Percentiles rank a stretch among this genome's conserved stretches.
These are phyloP conservation scores for Leishmania turanica DNA, from an alignment of 208 protist genomes.

Conservation along the genomic window DNA sequence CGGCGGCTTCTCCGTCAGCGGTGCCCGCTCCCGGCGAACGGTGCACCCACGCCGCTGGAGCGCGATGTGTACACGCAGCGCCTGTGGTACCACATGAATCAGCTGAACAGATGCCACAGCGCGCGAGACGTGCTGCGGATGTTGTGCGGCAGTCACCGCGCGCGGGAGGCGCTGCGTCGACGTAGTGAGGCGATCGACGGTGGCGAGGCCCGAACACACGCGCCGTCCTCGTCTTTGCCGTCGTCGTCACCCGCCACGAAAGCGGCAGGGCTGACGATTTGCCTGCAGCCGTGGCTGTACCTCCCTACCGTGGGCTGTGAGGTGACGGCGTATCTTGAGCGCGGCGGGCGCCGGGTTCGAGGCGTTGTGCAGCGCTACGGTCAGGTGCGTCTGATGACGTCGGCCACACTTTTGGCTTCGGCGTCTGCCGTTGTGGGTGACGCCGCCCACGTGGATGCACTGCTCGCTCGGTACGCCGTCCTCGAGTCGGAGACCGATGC, in stretches of 20 bases:
- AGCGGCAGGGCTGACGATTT: constrained; percentile 39
- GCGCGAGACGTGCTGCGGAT: constrained; percentile 57
- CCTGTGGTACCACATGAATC: constrained; percentile 76
- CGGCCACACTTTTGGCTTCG: constrained; percentile 43
- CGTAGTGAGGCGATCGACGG: background rate
- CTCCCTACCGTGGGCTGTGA: constrained; percentile 79
- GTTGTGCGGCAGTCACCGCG: constrained; percentile 43
- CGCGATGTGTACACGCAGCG: constrained; percentile 73
- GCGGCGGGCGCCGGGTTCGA: constrained; percentile 47
- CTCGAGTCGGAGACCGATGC: constrained; percentile 44
- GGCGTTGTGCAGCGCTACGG: constrained; percentile 74
- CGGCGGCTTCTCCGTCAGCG: constrained; percentile 42
- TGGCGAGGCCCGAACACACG: constrained; percentile 3
- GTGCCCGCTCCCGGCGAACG: constrained; percentile 74
- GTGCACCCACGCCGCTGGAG: constrained; percentile 81
- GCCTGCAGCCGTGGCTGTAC: constrained; percentile 74
- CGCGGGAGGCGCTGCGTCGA: constrained; percentile 37
- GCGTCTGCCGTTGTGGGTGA: background rate
- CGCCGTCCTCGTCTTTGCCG: background rate
- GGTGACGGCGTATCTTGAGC: constrained; percentile 63
- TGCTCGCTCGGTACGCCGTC: constrained; percentile 40
- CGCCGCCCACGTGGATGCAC: constrained; percentile 11
- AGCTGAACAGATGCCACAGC: constrained; percentile 61
- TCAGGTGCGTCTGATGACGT: constrained; percentile 81
- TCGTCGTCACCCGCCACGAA: background rate